These are phyloP conservation scores for Karstenula rhodostoma DNA, from an alignment of 2,329 filamentous ascomycete genomes.

Conservation along the genomic window DNA sequence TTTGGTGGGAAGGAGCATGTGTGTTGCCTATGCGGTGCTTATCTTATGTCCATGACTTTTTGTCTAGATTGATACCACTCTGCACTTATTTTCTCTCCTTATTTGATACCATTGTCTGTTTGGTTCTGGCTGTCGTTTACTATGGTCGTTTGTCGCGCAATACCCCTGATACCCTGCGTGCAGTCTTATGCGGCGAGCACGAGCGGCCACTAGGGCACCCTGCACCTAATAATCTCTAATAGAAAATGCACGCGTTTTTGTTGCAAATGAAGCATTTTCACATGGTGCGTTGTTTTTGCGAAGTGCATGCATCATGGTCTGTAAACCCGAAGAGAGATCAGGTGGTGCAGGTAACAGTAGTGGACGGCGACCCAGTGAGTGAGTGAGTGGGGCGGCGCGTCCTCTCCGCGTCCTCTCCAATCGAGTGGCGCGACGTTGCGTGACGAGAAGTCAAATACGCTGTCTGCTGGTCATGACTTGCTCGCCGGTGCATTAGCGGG, in stretches of 20 bases:
- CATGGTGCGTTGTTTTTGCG: neutral
- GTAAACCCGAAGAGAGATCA: neutral
- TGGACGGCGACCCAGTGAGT: neutral
- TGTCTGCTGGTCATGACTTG: neutral
- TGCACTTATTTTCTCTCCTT: slow-evolving; percentile 46
- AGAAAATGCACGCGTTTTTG: slow-evolving; percentile 36
- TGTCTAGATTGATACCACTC: slow-evolving; percentile 56
- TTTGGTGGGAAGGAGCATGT: slow-evolving; percentile 43
- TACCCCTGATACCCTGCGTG: slow-evolving; percentile 54
- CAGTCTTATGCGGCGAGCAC: slow-evolving; percentile 51
- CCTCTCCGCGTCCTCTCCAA: no score
- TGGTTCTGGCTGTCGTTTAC: slow-evolving; percentile 40
- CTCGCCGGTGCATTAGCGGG: slow-evolving; percentile 2
- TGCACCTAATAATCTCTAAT: slow-evolving; percentile 52
- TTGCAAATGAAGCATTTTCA: neutral
- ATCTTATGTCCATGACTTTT: slow-evolving; percentile 43
- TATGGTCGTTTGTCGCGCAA: slow-evolving; percentile 46
- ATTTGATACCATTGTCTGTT: slow-evolving; percentile 50
- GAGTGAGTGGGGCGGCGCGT: no score
- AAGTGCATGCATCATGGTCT: neutral
- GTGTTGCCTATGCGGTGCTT: slow-evolving; percentile 42
- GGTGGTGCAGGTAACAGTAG: neutral
- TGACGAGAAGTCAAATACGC: neutral
- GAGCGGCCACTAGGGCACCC: slow-evolving; percentile 52
- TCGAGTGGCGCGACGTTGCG: neutral